Evolutionary conservation across 768 basidiomycete species (phyloP).

Genomic region (Rhodotorula diobovata): DNA sequence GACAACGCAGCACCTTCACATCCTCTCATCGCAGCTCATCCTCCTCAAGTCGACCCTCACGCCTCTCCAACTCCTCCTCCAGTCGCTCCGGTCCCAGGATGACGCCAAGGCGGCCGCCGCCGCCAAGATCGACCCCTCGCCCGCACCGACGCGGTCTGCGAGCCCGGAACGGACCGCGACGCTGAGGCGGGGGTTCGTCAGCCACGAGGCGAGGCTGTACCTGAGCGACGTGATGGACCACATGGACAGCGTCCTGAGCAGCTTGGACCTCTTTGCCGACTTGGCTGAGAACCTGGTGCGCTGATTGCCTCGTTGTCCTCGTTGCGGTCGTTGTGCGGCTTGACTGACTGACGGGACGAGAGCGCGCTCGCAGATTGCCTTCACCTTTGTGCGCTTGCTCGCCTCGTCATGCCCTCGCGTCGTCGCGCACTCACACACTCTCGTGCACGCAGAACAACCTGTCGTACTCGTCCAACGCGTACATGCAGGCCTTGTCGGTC

Average conservation of each 20-base stretch:
- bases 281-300: slow-evolving; percentile 50
- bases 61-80: slow-evolving; percentile 65
- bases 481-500: slow-evolving; percentile 10
- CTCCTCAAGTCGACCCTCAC: slow-evolving; percentile 69
- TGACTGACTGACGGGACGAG: no score
- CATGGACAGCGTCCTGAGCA: slow-evolving; percentile 62
- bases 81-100: slow-evolving; percentile 66
- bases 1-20: slow-evolving; percentile 56
- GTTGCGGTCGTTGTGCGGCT: not conserved
- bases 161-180: slow-evolving; percentile 49
- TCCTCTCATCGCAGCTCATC: slow-evolving; percentile 68
- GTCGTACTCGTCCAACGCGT: slow-evolving; percentile 17
- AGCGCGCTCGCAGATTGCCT: not conserved
- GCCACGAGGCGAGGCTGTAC: slow-evolving; percentile 24
- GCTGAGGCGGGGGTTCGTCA: slow-evolving; percentile 47
- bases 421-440: no score
- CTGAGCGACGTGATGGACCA: slow-evolving; percentile 64
- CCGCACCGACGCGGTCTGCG: not conserved
- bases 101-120: slow-evolving; percentile 63
- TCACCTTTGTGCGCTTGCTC: slow-evolving; percentile 5
- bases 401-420: no score
- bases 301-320: not conserved
- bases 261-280: slow-evolving; percentile 67
- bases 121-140: slow-evolving; percentile 50
- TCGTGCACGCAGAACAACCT: not conserved